These are phyloP conservation scores for Globisporangium splendens DNA, from an alignment of 352 stramenopile genomes.

Conservation along the genomic window DNA sequence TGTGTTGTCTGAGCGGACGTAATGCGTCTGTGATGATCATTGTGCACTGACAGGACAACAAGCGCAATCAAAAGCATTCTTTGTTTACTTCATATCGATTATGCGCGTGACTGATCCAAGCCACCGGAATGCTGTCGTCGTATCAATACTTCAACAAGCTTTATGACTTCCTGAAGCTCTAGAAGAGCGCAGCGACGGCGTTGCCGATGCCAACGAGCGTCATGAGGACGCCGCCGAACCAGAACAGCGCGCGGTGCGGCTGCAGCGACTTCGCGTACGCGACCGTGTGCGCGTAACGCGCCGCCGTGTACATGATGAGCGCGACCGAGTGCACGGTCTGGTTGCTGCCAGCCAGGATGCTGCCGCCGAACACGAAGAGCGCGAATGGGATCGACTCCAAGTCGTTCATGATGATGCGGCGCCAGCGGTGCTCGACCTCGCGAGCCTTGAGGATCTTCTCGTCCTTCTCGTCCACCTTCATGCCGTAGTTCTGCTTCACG, in stretches of 20 bases:
- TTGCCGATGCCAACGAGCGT: conserved; percentile 19
- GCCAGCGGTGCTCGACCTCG: conserved; percentile 39
- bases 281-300: conserved; percentile 35
- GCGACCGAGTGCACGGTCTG: conserved; percentile 29
- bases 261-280: conserved; percentile 33
- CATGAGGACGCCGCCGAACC: conserved; percentile 18
- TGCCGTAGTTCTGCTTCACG: conserved; percentile 34
- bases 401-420: conserved; percentile 56
- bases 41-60: too few species aligned
- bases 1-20: too few species aligned
- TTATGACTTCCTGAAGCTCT: background rate
- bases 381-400: conserved; percentile 58
- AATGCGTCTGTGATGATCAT: too few species aligned
- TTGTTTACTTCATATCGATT: too few species aligned
- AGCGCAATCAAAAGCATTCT: too few species aligned
- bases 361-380: conserved; percentile 44
- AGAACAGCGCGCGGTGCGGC: conserved; percentile 30
- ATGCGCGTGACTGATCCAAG: too few species aligned
- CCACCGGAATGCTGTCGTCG: too few species aligned
- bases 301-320: conserved; percentile 31
- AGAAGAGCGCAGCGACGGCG: conserved; percentile 9
- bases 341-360: conserved; percentile 37
- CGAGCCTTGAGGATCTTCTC: conserved; percentile 28
- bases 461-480: conserved; percentile 26
- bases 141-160: too few species aligned